These are phyloP conservation scores for Coemansia sp. DNA, from an alignment of 192 early-diverging fungal genomes.

Conservation along the genomic window DNA sequence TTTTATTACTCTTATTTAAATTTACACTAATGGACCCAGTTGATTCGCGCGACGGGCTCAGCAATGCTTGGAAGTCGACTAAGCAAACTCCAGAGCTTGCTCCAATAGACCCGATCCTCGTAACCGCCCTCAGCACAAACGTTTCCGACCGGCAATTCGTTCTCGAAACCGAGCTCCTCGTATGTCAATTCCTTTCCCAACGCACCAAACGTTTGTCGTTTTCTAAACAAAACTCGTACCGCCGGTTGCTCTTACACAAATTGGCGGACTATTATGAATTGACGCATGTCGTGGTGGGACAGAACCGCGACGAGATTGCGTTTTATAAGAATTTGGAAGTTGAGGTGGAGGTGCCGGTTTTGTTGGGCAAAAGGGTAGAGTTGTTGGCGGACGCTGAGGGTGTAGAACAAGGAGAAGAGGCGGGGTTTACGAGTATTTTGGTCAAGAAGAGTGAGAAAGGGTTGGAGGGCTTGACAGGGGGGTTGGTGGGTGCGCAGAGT, in stretches of 20 bases:
- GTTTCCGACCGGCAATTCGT: slow-evolving; percentile 22
- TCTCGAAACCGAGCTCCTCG: slow-evolving; percentile 10
- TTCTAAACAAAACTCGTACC: slow-evolving; percentile 32
- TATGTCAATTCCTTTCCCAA: slow-evolving; percentile 14
- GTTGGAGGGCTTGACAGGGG: not conserved
- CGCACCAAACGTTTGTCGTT: slow-evolving; percentile 7
- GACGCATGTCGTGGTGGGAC: slow-evolving; percentile 27
- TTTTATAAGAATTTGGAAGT: slow-evolving; percentile 12
- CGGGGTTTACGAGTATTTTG: slow-evolving; percentile 20
- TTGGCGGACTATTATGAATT: slow-evolving; percentile 24
- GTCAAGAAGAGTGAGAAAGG: slow-evolving; percentile 2
- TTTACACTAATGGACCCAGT: not conserved
- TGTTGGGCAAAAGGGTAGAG: not conserved
- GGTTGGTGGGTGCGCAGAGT: not conserved
- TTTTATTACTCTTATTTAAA: not conserved
- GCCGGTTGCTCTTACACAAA: slow-evolving; percentile 24
- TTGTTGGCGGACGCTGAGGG: not conserved
- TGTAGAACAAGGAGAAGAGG: not conserved
- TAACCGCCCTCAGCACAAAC: slow-evolving; percentile 9
- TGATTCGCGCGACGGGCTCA: not conserved
- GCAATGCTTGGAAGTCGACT: not conserved
- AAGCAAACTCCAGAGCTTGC: not conserved
- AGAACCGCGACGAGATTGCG: slow-evolving; percentile 19
- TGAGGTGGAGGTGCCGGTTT: not conserved
- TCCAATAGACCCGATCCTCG: slow-evolving; percentile 16